phyloP scores from a whole-genome alignment of 2,329 filamentous ascomycete genomes.

The Sarocladium kiliense region DNA sequence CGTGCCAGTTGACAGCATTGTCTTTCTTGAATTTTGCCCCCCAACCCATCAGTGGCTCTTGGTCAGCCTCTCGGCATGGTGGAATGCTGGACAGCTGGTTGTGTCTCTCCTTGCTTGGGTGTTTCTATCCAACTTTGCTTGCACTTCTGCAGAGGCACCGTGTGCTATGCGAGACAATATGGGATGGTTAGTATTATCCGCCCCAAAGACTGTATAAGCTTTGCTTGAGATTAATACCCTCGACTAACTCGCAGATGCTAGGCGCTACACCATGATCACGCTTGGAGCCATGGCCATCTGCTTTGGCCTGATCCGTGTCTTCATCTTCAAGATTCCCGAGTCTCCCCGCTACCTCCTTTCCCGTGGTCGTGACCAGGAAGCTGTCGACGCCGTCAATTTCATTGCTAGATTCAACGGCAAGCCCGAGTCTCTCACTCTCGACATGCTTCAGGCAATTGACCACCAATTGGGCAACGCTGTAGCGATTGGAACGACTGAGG shows the following conservation, averaged over 20 bases:
- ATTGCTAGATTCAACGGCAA: slow-evolving; percentile 32
- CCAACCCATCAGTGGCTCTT: slow-evolving; percentile 38
- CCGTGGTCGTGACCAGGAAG: slow-evolving; percentile 37
- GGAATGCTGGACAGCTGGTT: slow-evolving; percentile 43
- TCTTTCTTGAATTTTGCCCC: slow-evolving; percentile 44
- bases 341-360: slow-evolving; percentile 37
- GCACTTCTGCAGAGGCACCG: slow-evolving; percentile 20
- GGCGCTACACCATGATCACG: slow-evolving; percentile 35
- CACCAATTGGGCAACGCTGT: neutral
- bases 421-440: slow-evolving; percentile 24
- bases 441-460: slow-evolving; percentile 24
- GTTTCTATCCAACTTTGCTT: slow-evolving; percentile 31
- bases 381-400: slow-evolving; percentile 39
- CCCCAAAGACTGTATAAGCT: neutral
- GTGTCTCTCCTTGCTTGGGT: slow-evolving; percentile 31
- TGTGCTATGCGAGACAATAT: slow-evolving; percentile 36
- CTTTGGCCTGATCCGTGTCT: slow-evolving; percentile 34
- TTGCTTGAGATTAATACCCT: neutral
- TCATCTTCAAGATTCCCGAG: slow-evolving; percentile 36
- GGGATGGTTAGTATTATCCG: slow-evolving; percentile 30
- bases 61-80: slow-evolving; percentile 35
- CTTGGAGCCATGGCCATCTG: slow-evolving; percentile 33
- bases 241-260: neutral
- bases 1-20: slow-evolving; percentile 39
- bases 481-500: neutral